Evolutionary conservation across 2,329 filamentous ascomycete species (phyloP).

Genomic region (Onygenales sp.): DNA sequence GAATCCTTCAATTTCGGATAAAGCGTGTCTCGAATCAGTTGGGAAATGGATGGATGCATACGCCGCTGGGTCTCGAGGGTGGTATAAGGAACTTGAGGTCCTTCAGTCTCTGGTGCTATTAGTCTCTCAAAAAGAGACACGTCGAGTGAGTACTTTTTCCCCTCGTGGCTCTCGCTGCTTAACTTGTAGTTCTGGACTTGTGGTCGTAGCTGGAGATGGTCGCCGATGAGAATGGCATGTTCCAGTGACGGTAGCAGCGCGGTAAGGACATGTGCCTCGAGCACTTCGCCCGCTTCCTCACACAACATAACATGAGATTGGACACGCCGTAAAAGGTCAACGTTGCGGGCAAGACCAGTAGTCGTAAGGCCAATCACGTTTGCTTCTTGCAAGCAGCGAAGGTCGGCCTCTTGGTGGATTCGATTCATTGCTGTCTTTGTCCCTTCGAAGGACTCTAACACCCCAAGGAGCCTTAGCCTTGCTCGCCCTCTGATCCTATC

Average conservation of each 20-base stretch:
- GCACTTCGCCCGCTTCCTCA: constrained; percentile 60
- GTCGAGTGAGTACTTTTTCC: constrained; percentile 46
- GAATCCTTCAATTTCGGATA: constrained; percentile 20
- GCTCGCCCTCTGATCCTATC: background rate
- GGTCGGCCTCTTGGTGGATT: constrained; percentile 10
- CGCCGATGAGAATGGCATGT: constrained; percentile 30
- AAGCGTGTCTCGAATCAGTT: constrained; percentile 15
- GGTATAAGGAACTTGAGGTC: constrained; percentile 14
- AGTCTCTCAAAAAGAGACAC: constrained; percentile 54
- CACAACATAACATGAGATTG: constrained; percentile 42
- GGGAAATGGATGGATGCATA: constrained; percentile 22
- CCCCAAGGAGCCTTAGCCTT: background rate
- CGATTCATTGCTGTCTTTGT: constrained; percentile 10
- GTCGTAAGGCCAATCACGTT: constrained; percentile 23
- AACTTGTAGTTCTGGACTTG: constrained; percentile 33
- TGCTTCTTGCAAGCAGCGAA: constrained; percentile 12
- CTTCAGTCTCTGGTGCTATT: constrained; percentile 7
- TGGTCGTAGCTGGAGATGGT: constrained; percentile 25
- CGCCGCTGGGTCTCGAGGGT: constrained; percentile 19
- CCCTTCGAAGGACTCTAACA: background rate
- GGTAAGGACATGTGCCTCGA: constrained; percentile 48
- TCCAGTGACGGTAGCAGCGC: constrained; percentile 30
- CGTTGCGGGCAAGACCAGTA: constrained; percentile 18
- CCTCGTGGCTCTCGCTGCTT: constrained; percentile 40
- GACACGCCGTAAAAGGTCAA: constrained; percentile 31